Evolutionary conservation across 179 eudicot species (phyloP).

Genomic region (Drosera spatulata): DNA sequence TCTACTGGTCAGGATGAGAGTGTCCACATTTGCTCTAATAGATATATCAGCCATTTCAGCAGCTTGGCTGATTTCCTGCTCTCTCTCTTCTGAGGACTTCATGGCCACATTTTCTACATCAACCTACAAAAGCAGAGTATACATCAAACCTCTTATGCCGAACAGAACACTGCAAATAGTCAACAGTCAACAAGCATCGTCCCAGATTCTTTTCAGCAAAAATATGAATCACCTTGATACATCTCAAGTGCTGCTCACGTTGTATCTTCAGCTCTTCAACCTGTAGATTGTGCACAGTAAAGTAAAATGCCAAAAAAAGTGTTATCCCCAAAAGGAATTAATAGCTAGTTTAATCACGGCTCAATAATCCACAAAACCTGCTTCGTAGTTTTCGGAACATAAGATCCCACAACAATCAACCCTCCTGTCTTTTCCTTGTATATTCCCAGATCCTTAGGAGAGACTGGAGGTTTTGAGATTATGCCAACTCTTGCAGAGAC

Average conservation of each 20-base stretch:
- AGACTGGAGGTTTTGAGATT: constrained; percentile 62
- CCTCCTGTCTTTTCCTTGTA: constrained; percentile 63
- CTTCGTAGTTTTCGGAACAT: constrained; percentile 95
- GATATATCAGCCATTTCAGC: constrained; percentile 73
- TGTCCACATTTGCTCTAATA: constrained; percentile 60
- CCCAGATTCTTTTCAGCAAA: constrained; percentile 1
- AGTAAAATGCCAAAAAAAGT: no score
- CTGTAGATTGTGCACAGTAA: constrained; percentile 31
- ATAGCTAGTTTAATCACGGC: neutral
- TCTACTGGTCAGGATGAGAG: constrained; percentile 87
- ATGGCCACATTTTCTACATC: constrained; percentile 85
- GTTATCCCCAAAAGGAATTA: constrained; percentile 4
- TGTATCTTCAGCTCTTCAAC: constrained; percentile 76
- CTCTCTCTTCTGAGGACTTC: constrained; percentile 77
- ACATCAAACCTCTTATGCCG: no score
- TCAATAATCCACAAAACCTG: constrained; percentile 43
- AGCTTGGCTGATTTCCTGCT: constrained; percentile 54
- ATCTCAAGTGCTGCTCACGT: constrained; percentile 41
- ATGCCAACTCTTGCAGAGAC: constrained; percentile 93
- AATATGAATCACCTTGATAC: constrained; percentile 59
- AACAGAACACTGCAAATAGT: no score
- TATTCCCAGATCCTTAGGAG: constrained; percentile 62
- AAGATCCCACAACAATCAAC: constrained; percentile 91
- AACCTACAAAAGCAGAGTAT: constrained; percentile 30
- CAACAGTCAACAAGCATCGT: no score